Conservation (phyloP, 495 filamentous ascomycete species). For the Ramalina intermedia region DNA sequence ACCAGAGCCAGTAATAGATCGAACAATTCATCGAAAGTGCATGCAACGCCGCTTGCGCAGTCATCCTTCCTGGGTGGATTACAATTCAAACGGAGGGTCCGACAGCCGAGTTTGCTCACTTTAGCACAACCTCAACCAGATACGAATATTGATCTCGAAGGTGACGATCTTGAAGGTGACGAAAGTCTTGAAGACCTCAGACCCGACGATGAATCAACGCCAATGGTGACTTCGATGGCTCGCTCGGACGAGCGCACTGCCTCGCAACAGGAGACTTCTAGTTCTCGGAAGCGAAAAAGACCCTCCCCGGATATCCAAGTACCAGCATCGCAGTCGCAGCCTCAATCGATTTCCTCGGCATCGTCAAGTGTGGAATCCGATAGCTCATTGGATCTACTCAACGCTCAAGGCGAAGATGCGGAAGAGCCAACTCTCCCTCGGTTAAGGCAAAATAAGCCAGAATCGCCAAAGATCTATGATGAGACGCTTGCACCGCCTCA, state of each 20-base stretch:
- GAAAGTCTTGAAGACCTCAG: constrained; percentile 44
- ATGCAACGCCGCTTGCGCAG: constrained; percentile 8
- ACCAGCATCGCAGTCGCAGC: constrained; percentile 9
- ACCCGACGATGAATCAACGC: constrained; percentile 54
- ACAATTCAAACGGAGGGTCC: constrained; percentile 49
- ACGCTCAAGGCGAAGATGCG: constrained; percentile 1
- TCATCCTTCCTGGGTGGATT: constrained; percentile 11
- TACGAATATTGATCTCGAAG: constrained; percentile 32
- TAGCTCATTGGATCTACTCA: background rate
- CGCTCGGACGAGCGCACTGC: constrained; percentile 2
- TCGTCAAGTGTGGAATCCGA: background rate
- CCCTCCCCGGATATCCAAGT: constrained; percentile 14
- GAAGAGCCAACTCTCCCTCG: constrained; percentile 7
- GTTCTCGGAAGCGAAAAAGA: constrained; percentile 16
- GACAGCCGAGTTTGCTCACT: constrained; percentile 54
- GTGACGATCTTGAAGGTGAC: constrained; percentile 37
- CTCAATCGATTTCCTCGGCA: constrained; percentile 3
- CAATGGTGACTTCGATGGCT: constrained; percentile 22
- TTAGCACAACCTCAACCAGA: constrained; percentile 42
- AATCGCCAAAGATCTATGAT: constrained; percentile 1
- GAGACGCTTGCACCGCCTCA: constrained; percentile 16
- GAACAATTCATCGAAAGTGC: background rate
- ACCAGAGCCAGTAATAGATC: background rate
- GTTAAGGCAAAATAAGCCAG: constrained; percentile 1
- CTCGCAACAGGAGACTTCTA: constrained; percentile 5